These are phyloP conservation scores for Urochloa ruziziensis DNA, from an alignment of 176 grass and related monocot species.

Conservation along the genomic window DNA sequence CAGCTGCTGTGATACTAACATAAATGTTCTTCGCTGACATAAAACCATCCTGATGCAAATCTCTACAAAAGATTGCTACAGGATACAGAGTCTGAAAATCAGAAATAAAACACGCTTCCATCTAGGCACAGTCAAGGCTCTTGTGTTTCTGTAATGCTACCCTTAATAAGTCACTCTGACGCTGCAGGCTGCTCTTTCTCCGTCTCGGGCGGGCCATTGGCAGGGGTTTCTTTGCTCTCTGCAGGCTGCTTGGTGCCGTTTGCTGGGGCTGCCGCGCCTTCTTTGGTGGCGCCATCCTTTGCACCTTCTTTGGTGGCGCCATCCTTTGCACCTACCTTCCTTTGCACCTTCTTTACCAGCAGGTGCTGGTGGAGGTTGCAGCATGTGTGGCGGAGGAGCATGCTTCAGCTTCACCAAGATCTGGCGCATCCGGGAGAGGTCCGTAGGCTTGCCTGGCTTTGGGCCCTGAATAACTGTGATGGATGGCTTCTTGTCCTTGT, in stretches of 20 bases:
- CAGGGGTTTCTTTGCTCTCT: conserved; percentile 31
- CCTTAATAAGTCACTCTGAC: conserved; percentile 20
- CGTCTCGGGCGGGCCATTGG: not conserved
- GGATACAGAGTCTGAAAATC: conserved; percentile 21
- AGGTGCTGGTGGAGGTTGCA: conserved; percentile 51
- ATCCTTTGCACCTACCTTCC: conserved; percentile 40
- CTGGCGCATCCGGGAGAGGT: conserved; percentile 84
- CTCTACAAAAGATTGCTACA: conserved; percentile 51
- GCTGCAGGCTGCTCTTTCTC: conserved; percentile 43
- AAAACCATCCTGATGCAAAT: conserved; percentile 16
- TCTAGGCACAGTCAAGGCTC: conserved; percentile 37
- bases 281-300: conserved; percentile 29
- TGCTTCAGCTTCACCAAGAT: conserved; percentile 89
- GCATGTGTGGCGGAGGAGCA: conserved; percentile 69
- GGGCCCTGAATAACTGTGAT: conserved; percentile 77
- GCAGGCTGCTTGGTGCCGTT: conserved; percentile 40
- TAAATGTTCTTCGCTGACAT: conserved; percentile 38
- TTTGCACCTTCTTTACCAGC: conserved; percentile 46
- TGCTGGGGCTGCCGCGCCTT: conserved; percentile 14
- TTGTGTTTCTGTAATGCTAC: conserved; percentile 37
- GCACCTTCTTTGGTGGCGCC: conserved; percentile 18
- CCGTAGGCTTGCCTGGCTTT: conserved; percentile 90
- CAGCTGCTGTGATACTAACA: conserved; percentile 34
- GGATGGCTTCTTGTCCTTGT: conserved; percentile 86
- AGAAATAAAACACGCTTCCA: conserved; percentile 28